A percentile compares a stretch with the other conserved stretches of the same genome.
Conservation (phyloP, 306 rosid species). For the Pyrus bretschneideri region DNA sequence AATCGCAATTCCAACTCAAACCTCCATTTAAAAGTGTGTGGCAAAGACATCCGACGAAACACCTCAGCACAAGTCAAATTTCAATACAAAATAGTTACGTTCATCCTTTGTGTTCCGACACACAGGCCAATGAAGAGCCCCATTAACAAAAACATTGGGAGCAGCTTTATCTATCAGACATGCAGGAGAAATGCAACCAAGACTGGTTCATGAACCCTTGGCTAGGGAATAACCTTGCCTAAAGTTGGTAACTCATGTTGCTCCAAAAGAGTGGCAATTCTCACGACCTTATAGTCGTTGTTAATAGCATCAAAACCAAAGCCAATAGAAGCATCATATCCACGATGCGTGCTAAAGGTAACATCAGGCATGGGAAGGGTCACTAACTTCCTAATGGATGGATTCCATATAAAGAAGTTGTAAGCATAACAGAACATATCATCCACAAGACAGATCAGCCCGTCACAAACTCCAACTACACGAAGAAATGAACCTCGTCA, state of each 20-base stretch:
- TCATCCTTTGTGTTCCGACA: neutral
- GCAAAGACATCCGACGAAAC: neutral
- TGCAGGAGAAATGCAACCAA: neutral
- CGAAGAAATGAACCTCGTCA: neutral
- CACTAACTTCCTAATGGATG: neutral
- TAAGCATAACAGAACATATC: neutral
- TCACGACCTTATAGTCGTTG: conserved; percentile 2
- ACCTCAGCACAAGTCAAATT: neutral
- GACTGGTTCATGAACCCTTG: neutral
- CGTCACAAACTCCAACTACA: neutral
- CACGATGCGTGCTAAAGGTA: neutral
- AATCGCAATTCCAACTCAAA: neutral
- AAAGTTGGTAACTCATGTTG: neutral
- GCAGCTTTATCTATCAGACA: neutral
- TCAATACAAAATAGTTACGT: neutral
- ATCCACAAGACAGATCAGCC: neutral
- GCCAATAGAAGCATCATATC: neutral
- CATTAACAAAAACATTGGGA: neutral
- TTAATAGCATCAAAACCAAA: neutral
- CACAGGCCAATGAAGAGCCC: neutral
- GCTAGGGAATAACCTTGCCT: neutral
- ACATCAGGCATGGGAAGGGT: neutral
- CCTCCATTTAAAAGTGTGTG: neutral
- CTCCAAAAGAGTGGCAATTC: neutral
- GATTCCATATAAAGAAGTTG: neutral